phyloP scores from a whole-genome alignment of 2,329 filamentous ascomycete species.

The Scopulariopsis brevicaulis region DNA sequence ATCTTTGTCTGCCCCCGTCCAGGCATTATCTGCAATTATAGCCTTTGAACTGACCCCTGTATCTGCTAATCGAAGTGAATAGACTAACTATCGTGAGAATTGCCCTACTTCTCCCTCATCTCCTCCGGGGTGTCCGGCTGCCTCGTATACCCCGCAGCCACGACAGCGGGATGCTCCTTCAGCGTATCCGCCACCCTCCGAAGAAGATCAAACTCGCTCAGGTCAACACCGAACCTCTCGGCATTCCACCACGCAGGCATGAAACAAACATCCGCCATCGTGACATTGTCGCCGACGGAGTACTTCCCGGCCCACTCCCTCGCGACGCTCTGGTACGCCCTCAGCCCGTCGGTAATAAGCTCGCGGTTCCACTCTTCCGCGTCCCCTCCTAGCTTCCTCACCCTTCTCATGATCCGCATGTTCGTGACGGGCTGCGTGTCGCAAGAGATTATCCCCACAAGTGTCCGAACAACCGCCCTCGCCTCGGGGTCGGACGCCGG shows the following conservation, averaged over 20 bases:
- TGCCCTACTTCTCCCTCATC: conserved; percentile 9
- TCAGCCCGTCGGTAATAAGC: conserved; percentile 39
- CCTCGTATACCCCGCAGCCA: conserved; percentile 37
- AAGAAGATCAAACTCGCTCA: conserved; percentile 35
- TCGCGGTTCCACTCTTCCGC: conserved; percentile 37
- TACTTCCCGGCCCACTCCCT: conserved; percentile 30
- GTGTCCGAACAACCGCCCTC: conserved; percentile 38
- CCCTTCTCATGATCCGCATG: conserved; percentile 35
- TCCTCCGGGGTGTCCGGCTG: conserved; percentile 36
- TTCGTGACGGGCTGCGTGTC: conserved; percentile 54
- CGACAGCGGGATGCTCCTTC: conserved; percentile 35
- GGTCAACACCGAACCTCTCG: conserved; percentile 39
- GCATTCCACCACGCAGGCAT: conserved; percentile 48
- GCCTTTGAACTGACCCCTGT: no score
- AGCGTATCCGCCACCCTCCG: conserved; percentile 30
- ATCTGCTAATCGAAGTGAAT: background rate
- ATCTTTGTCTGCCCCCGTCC: no score
- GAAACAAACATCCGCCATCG: conserved; percentile 46
- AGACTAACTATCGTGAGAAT: background rate
- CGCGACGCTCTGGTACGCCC: conserved; percentile 39
- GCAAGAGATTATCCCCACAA: conserved; percentile 40
- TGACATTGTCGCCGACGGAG: conserved; percentile 43
- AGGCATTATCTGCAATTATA: no score
- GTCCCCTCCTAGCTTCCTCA: conserved; percentile 29
- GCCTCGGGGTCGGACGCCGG: conserved; percentile 25